A percentile compares a stretch with the other conserved stretches of the same genome.
Conservation (phyloP, 768 basidiomycete species). For the Rhodocollybia butyracea region DNA sequence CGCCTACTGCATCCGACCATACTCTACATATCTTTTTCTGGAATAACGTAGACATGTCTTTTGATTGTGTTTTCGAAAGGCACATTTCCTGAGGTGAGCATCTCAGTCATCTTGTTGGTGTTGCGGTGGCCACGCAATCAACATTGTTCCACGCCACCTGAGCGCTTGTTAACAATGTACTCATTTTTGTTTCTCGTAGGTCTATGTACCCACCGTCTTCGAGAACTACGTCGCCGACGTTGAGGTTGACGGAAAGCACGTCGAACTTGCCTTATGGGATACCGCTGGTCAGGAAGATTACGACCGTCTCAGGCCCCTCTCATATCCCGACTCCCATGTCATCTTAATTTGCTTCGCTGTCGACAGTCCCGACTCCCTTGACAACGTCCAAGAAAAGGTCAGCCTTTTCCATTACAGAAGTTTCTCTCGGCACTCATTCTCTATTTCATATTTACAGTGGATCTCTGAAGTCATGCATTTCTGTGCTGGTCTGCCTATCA, state of each 20-base stretch:
- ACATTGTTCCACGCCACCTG: background rate
- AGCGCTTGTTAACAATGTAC: background rate
- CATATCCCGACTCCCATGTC: constrained; percentile 99
- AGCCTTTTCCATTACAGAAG: constrained; percentile 20
- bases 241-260: constrained; percentile 97
- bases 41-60: constrained; percentile 67
- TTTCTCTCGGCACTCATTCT: background rate
- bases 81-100: constrained; percentile 87
- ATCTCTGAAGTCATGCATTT: constrained; percentile 99
- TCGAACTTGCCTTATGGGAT: constrained; percentile 99
- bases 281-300: constrained; percentile 99
- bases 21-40: background rate
- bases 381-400: constrained; percentile 99
- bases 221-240: constrained; percentile 99
- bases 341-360: constrained; percentile 99
- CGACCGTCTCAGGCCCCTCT: constrained; percentile 95
- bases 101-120: background rate
- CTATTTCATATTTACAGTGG: constrained; percentile 57
- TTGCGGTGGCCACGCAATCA: background rate
- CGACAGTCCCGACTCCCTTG: constrained; percentile 96
- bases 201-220: constrained; percentile 98
- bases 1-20: background rate
- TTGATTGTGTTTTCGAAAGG: constrained; percentile 97
- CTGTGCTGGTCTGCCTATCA: constrained; percentile 90
- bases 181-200: constrained; percentile 46